Evolutionary conservation across 441 rosid genomes (phyloP), one percentile per base, ranked within the genome.

Genomic region (Bruguiera hainesii): DNA sequence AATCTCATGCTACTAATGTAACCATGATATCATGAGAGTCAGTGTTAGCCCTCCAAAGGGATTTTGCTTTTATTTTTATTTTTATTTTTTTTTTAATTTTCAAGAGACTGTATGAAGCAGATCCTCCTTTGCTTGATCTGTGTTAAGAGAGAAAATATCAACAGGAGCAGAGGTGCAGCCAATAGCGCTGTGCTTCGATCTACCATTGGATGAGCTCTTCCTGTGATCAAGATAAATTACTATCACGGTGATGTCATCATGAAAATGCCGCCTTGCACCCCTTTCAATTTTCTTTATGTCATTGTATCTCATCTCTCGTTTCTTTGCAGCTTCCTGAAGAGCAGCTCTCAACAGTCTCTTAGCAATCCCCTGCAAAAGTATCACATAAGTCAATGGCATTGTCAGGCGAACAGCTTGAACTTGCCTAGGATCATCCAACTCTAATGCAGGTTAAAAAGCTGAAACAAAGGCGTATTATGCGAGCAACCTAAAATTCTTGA

Each of bases 261-360:
- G 96, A 74, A 91, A 89, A 76, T 89, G 95, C 3, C 97, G 83
- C 71, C 95, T 79, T 68, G 79, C 64, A 59, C 97, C 97, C 72
- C 35, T 84, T 19, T 78, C 78, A 0, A 91, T 81, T 69, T 87
- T 84, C 85, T 80, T 87, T 30, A 91, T 78, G 37, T 91, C 97
- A 0, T 74, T 31, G 29, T 91, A 91, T 71, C 86, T 80, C 89
- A 91, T 84, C 76, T 88, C 95, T 68, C 87, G 83, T 78, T 90
- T 90, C 79, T 70, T 88, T 10, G 95, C 97, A 29, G 90, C 97
- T 71, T 82, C 89, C 33, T 83, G 79, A 0, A 84, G 78, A 49
- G 97, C 97, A 55, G 96, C 96, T 72, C 85, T 84, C n/a, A 87
- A 87, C 71, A 91, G 77, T 78, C 82, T 82, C 72, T 82, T 81